These are phyloP conservation scores for Botrytis squamosa DNA, from an alignment of 2,329 filamentous ascomycete species.

Conservation along the genomic window DNA sequence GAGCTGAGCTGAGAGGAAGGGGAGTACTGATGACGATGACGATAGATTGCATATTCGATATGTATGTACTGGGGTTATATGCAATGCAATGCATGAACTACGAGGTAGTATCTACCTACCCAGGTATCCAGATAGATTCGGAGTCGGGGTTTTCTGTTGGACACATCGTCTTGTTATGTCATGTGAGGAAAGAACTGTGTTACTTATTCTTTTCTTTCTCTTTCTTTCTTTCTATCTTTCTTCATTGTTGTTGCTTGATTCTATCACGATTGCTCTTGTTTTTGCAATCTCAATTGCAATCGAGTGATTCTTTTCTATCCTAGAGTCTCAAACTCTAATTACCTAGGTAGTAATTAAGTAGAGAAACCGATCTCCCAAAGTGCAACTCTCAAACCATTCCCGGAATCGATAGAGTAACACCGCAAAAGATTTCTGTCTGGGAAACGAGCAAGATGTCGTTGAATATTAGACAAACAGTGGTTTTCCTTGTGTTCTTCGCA, in stretches of 20 bases:
- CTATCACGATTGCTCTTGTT: neutral
- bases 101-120: neutral
- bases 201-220: neutral
- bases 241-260: neutral
- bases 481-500: neutral
- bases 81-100: neutral
- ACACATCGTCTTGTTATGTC: neutral
- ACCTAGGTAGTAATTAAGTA: neutral
- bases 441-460: neutral
- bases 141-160: too few species aligned
- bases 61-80: neutral
- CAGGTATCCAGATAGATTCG: too few species aligned
- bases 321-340: neutral
- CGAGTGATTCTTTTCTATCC: too few species aligned
- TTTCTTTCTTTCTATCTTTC: neutral
- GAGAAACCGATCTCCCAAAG: neutral
- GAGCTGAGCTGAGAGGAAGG: too few species aligned
- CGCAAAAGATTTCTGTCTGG: fast-evolving
- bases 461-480: neutral
- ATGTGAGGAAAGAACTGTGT: neutral
- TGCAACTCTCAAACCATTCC: neutral
- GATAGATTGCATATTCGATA: neutral
- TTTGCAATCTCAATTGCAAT: neutral
- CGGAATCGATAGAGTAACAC: too few species aligned
- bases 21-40: neutral